These are phyloP conservation scores for Jatropha curcas DNA, from an alignment of 345 rosid genomes.

Conservation along the genomic window DNA sequence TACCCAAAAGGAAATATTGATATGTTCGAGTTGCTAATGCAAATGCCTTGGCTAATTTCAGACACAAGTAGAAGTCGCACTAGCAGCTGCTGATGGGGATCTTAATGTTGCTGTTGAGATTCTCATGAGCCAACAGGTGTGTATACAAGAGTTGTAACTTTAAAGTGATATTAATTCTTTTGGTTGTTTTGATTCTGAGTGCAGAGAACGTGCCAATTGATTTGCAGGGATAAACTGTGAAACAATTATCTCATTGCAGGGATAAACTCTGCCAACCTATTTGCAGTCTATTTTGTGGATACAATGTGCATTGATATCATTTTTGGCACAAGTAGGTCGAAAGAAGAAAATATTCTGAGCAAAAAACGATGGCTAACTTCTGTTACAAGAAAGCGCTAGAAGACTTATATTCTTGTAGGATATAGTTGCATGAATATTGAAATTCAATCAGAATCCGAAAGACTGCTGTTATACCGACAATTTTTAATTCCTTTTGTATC, in stretches of 20 bases:
- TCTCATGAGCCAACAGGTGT: slow-evolving; percentile 89
- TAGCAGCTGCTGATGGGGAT: slow-evolving; percentile 94
- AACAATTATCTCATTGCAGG: background rate
- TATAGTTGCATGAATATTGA: background rate
- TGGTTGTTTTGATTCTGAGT: slow-evolving; percentile 4
- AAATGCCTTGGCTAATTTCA: slow-evolving; percentile 36
- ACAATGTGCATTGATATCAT: background rate
- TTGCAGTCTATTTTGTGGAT: background rate
- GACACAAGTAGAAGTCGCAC: slow-evolving; percentile 95
- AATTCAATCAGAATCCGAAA: background rate
- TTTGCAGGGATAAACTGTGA: slow-evolving; percentile 32
- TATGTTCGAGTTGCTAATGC: background rate
- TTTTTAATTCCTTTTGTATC: background rate
- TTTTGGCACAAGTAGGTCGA: background rate
- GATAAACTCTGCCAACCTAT: too few relatives aligned
- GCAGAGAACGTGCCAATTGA: slow-evolving; percentile 5
- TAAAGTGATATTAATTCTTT: background rate
- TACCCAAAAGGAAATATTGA: background rate
- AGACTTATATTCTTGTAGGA: background rate
- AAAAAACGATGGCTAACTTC: background rate
- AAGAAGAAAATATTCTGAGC: background rate
- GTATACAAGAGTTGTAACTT: background rate
- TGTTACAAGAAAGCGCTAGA: background rate
- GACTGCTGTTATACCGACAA: background rate
- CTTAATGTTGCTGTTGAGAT: slow-evolving; percentile 89